Evolutionary conservation across 345 rosid species (phyloP), one percentile per base, ranked within the genome.

Genomic region (Psidium friedrichsthalianum): DNA sequence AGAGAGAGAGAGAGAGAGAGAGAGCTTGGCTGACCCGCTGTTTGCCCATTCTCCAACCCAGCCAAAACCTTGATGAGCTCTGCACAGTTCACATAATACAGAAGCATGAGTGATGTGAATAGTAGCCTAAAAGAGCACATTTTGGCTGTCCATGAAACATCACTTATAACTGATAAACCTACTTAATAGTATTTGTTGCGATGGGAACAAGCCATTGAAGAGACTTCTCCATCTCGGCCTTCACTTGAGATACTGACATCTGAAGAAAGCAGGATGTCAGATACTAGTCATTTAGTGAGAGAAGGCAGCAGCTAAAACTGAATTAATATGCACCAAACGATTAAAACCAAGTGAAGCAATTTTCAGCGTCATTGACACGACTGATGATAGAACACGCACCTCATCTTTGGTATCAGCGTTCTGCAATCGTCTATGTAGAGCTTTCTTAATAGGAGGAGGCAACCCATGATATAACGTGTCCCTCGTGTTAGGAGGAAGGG

Each of bases 31-130:
- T 84, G 42, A 94, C 98, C 96, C 95, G 32, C 90, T 92, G 84
- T 93, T 97, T 51, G 99, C 99, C 99, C 99, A 97, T 92, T 97
- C 99, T 90, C 99, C 99, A 44, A 97, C 99, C 99, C 99, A 96
- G 56, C 99, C 99, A 24, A 97, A 97, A 51, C 99, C 98, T 90
- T 97, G 99, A 91, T 97, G 99, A 40, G 95, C 96, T 90, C 99
- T 97, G 91, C 83, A 80, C 12, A 44, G 36, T 86, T 84, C 24
- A 82, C 55, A 90, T 80, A 89, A 58, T 40, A 21, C 74, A 83
- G 51, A 87, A 74, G 84, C 57, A 25, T 40, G 56, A 84, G 51
- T 44, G 44, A 36, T 52, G 25, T 52, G 57, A 14, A 32, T 56
- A 11, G 9, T 18, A 44, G 22, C 32, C 29, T 85, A 11, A 76